Percentiles rank a stretch among this genome's conserved stretches.
Evolutionary conservation across 805 yeast species (phyloP).

Genomic region (Hermanozyma aechmeae): DNA sequence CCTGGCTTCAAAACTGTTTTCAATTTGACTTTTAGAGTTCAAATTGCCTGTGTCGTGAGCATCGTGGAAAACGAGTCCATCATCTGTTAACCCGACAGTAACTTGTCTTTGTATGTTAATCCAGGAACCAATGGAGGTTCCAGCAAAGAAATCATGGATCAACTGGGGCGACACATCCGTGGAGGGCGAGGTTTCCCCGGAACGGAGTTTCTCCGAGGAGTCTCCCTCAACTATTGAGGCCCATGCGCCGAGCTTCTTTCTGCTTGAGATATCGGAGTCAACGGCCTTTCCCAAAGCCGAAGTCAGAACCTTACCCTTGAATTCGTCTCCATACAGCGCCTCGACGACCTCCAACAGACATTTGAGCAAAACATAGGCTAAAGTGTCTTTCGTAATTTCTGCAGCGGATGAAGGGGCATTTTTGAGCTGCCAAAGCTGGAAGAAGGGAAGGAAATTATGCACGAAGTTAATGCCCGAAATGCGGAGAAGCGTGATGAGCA

Average conservation of each 20-base stretch:
- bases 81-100: no score
- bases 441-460: slow-evolving; percentile 35
- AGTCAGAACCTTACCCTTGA: slow-evolving; percentile 11
- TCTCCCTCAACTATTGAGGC: no score
- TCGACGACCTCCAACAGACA: slow-evolving; percentile 18
- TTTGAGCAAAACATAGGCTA: slow-evolving; percentile 21
- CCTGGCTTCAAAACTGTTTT: no score
- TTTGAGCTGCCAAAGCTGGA: slow-evolving; percentile 33
- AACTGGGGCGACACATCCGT: slow-evolving; percentile 1
- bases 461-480: slow-evolving; percentile 40
- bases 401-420: slow-evolving; percentile 5
- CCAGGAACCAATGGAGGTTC: no score
- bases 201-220: no score
- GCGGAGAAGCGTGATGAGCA: not conserved
- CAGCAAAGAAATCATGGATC: no score
- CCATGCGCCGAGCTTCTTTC: not conserved
- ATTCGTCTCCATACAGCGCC: slow-evolving; percentile 15
- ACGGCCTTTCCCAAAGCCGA: not conserved
- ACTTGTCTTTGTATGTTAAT: no score
- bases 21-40: no score
- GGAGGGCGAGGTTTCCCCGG: no score
- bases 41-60: no score
- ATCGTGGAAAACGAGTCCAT: no score
- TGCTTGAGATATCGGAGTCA: not conserved
- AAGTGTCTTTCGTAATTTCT: slow-evolving; percentile 17